These are phyloP conservation scores for Hortiboletus campestris DNA, from an alignment of 768 basidiomycete genomes.

Conservation along the genomic window DNA sequence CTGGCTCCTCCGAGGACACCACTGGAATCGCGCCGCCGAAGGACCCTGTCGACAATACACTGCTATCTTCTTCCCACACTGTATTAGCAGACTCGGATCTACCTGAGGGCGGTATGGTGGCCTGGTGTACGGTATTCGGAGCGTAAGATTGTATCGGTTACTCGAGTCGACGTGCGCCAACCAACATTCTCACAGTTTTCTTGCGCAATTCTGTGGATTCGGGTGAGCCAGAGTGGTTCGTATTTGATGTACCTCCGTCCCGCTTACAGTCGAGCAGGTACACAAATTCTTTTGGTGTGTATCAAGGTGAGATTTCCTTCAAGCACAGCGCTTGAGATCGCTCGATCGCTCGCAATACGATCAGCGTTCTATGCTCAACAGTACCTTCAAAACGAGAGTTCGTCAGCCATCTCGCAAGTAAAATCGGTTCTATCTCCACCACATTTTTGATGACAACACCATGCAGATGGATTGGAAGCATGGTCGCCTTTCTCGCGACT, in stretches of 20 bases:
- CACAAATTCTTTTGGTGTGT: constrained; percentile 25
- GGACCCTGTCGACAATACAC: not conserved
- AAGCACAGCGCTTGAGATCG: not conserved
- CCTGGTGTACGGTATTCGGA: constrained; percentile 28
- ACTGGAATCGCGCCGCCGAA: not conserved
- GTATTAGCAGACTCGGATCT: not conserved
- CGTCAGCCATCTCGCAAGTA: constrained; percentile 27
- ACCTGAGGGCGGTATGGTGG: constrained; percentile 20
- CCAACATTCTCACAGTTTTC: constrained; percentile 16
- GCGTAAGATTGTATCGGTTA: constrained; percentile 12
- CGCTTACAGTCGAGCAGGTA: constrained; percentile 12
- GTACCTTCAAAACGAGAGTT: constrained; percentile 20
- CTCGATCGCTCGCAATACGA: not conserved
- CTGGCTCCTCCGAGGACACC: not conserved
- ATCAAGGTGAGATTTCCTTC: constrained; percentile 18
- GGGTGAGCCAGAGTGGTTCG: constrained; percentile 13
- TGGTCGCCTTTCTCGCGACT: constrained; percentile 16
- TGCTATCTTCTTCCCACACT: too few species aligned
- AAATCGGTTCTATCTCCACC: too few species aligned
- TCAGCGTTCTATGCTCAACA: constrained; percentile 24
- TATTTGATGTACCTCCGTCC: too few species aligned
- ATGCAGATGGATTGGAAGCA: constrained; percentile 28
- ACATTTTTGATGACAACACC: not conserved
- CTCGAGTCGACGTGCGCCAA: not conserved
- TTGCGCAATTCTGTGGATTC: constrained; percentile 26